Evolutionary conservation across 2,329 filamentous ascomycete species (phyloP), one percentile per base, ranked within the genome.

Genomic region (Aspergillus aculeatinus): DNA sequence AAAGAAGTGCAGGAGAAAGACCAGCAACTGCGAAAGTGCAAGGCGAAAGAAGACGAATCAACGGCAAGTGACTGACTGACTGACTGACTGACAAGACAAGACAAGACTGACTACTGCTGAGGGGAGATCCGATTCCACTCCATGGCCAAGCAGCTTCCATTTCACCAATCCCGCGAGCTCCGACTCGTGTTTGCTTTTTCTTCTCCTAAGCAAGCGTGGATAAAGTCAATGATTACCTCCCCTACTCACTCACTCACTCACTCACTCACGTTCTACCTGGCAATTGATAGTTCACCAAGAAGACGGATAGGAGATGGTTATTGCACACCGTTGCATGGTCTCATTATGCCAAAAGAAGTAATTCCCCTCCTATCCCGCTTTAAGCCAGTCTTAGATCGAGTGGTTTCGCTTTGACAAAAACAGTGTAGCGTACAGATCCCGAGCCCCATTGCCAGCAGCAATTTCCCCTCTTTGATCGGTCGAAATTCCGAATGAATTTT

Each of bases 131-230:
- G 53, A 48, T 39, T 55, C 53, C 53, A 55, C 53, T 31, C 42
- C 44, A 55, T 47, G 39, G 52, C 52, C 47, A 55, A 55, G 39
- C 39, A 47, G 52, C 44, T 47, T 33, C 23, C 35, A 60, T 39
- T 27, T 52, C 52, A 47, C 52, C 58, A 60, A 60, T 60, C 58
- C 58, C 58, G 52, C 54, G 35, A 33, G 49, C 52, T 60, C 58
- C 58, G 58, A 51, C 19, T 10, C 33, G 21, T 55, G 51, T 54
- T 49, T 49, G 51, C 42, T 58, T 54, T 58, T 48, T 54, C 42
- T 25, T 47, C 53, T 55, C 42, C 42, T 48, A 29, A 48, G 44
- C 53, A 55, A 23, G 29, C n/a, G 39, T 47, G 39, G 25, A 27
- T 50, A 48, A 48, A 29, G 31, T 48, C 31, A 48, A 48, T 48